phyloP scores from a whole-genome alignment of 148 eudicot genomes.

The Amaranthus cruentus region DNA sequence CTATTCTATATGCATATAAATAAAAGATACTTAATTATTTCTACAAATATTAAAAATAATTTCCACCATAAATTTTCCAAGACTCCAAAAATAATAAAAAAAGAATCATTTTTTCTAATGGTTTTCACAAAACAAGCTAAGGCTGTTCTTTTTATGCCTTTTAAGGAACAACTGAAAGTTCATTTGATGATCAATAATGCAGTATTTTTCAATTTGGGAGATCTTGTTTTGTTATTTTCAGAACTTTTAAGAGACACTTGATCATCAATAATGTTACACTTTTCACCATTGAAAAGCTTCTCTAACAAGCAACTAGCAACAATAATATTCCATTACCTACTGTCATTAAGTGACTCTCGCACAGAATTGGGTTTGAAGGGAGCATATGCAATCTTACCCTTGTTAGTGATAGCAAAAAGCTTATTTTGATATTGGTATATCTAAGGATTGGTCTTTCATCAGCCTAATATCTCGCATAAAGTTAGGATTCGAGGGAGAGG shows the following conservation, averaged over 20 bases:
- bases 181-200: not conserved
- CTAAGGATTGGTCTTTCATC: too few species aligned
- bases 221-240: conserved; percentile 7
- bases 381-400: not conserved
- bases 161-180: not conserved
- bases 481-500: too few species aligned
- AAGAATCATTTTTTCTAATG: not conserved
- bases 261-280: not conserved
- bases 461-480: too few species aligned
- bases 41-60: not conserved
- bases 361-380: too few species aligned
- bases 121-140: not conserved
- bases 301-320: not conserved
- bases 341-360: too few species aligned
- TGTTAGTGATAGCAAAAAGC: not conserved
- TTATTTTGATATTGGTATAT: too few species aligned
- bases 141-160: not conserved
- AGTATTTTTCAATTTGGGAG: conserved; percentile 8
- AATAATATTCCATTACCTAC: too few species aligned
- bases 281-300: not conserved
- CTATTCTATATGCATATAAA: not conserved
- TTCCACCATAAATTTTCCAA: not conserved
- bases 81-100: not conserved
- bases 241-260: not conserved
- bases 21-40: not conserved